Evolutionary conservation across 2,329 filamentous ascomycete species (phyloP), one percentile per base, ranked within the genome.

Genomic region (Nemania sp.): DNA sequence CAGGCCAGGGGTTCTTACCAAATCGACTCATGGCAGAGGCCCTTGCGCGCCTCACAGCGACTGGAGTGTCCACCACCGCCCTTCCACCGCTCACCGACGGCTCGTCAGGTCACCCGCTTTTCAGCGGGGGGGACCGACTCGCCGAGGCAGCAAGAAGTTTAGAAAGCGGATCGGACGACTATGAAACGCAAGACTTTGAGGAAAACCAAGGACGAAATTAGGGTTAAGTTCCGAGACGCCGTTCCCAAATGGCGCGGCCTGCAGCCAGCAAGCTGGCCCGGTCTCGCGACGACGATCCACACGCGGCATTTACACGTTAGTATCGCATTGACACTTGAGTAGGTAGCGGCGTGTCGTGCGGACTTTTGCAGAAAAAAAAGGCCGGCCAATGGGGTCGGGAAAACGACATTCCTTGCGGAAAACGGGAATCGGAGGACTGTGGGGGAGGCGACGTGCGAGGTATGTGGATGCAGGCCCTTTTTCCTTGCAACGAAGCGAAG

Each of bases 191-290:
- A 91, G 68, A 80, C 88, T 89, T n/a, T n/a, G n/a, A n/a, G n/a
- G 8, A 39, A 69, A 84, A 86, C 90, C 89, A 88, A 84, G 77
- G 73, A 70, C 77, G 74, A 77, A 22, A 77, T 81, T 96, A 96
- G 92, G 92, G 92, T 96, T 96, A 96, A 92, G 89, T 92, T 92
- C 89, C 90, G 86, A 87, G 59, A 75, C 77, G 74, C 77, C 78
- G 78, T 83, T 86, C 82, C 80, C 82, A n/a, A n/a, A 40, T 55
- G 56, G 52, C 46, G 59, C 54, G 55, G 56, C 66, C 12, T 60
- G 44, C 75, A 76, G 72, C 69, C 69, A 67, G 69, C 72, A 71
- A 74, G 75, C 71, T 73, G 70, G 68, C 57, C 70, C 69, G 68
- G n/a, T 64, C 65, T 67, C 66, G 61, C 68, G n/a, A 73, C 70